A percentile compares a stretch with the other conserved stretches of the same genome.
phyloP scores from a whole-genome alignment of 163 green algal species.

The Trebouxia gelatinosa region DNA sequence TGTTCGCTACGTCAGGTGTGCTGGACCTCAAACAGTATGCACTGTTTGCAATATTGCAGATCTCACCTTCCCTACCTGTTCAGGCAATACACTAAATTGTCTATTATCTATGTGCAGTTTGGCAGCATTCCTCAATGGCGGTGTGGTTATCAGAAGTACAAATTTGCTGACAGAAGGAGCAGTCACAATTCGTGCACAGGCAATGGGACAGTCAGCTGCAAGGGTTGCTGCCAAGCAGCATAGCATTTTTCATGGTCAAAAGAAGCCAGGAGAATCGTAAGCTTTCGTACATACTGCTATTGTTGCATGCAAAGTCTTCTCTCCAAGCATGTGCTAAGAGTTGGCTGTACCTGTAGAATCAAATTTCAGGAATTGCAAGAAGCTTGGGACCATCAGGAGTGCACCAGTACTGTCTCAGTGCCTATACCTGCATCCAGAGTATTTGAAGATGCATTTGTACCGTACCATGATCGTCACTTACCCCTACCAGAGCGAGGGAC shows the following conservation, averaged over 20 bases:
- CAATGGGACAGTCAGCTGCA: slow-evolving; percentile 12
- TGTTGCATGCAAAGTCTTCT: background rate
- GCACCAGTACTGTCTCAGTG: slow-evolving; percentile 19
- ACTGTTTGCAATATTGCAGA: too few species aligned
- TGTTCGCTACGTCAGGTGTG: too few species aligned
- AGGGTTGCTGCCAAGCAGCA: slow-evolving; percentile 16
- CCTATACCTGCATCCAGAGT: slow-evolving; percentile 14
- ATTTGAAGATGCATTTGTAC: slow-evolving; percentile 26
- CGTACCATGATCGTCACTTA: background rate
- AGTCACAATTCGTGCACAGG: background rate
- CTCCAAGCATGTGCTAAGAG: background rate
- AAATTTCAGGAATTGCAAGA: slow-evolving; percentile 24
- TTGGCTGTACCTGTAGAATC: background rate
- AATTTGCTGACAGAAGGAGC: background rate
- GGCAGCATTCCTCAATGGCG: slow-evolving; percentile 11
- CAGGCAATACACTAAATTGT: too few species aligned
- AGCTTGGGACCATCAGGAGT: slow-evolving; percentile 18
- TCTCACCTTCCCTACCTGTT: too few species aligned
- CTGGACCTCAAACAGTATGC: too few species aligned
- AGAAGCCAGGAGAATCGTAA: slow-evolving; percentile 19
- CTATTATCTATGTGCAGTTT: slow-evolving; percentile 1
- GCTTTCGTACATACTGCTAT: background rate
- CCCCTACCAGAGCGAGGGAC: background rate
- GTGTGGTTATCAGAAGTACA: slow-evolving; percentile 18
- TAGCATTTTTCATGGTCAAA: slow-evolving; percentile 22